Percentiles rank a stretch among this genome's conserved stretches.
Evolutionary conservation across 2,329 filamentous ascomycete species (phyloP).

Genomic region (Aspergillus quadricinctus): DNA sequence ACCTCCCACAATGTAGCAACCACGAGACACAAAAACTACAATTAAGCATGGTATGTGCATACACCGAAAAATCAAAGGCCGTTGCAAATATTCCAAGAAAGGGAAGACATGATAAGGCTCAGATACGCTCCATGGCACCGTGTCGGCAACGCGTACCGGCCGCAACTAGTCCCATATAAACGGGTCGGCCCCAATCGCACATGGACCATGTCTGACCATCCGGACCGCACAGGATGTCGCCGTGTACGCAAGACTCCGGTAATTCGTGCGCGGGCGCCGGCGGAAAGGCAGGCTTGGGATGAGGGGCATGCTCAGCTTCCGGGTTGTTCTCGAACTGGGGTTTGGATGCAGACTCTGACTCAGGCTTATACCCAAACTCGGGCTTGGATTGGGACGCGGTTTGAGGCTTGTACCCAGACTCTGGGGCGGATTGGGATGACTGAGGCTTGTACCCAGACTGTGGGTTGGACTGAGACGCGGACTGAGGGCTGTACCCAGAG

Average conservation of each 20-base stretch:
- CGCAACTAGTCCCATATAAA: slow-evolving; percentile 37
- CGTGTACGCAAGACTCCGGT: slow-evolving; percentile 19
- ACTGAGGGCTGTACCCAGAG: neutral
- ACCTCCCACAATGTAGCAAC: neutral
- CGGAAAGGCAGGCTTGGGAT: slow-evolving; percentile 1
- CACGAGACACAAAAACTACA: neutral
- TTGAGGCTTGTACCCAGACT: neutral
- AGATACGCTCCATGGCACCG: slow-evolving; percentile 18
- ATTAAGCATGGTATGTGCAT: neutral
- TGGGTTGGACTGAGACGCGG: neutral
- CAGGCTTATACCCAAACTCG: neutral
- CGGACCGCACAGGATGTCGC: slow-evolving; percentile 30
- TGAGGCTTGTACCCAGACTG: neutral
- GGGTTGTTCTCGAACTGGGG: neutral
- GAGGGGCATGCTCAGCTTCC: slow-evolving; percentile 6
- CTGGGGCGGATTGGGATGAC: neutral
- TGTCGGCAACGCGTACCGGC: slow-evolving; percentile 31
- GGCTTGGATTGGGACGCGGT: neutral
- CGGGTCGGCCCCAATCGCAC: slow-evolving; percentile 26
- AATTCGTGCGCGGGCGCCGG: neutral
- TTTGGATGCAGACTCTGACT: neutral
- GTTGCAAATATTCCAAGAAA: too few species aligned
- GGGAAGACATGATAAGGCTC: neutral
- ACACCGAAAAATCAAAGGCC: neutral
- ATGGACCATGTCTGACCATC: slow-evolving; percentile 32